Evolutionary conservation across 495 filamentous ascomycete genomes (phyloP).

Genomic region (Wilcoxina mikolae): DNA sequence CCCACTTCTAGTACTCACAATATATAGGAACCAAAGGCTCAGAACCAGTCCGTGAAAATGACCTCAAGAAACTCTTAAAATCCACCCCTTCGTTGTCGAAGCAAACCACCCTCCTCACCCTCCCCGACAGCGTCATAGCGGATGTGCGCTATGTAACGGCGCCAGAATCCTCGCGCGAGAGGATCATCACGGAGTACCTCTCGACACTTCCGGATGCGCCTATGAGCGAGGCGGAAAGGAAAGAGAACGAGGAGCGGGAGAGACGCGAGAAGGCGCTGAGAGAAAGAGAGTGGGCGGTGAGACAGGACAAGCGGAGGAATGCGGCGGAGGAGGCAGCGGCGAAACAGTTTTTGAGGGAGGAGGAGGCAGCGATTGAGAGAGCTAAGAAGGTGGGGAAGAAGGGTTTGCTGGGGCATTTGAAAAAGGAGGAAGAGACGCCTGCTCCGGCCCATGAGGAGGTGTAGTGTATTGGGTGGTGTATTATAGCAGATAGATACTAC

Average conservation of each 20-base stretch:
- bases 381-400: constrained; percentile 28
- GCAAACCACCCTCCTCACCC: constrained; percentile 44
- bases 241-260: constrained; percentile 37
- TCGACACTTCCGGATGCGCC: constrained; percentile 55
- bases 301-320: constrained; percentile 19
- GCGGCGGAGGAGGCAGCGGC: constrained; percentile 23
- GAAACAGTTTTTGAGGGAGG: constrained; percentile 19
- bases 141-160: constrained; percentile 77
- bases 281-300: constrained; percentile 18
- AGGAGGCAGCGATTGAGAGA: constrained; percentile 25
- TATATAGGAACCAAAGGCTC: constrained; percentile 49
- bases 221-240: constrained; percentile 41
- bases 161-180: constrained; percentile 50
- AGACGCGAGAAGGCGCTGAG: constrained; percentile 24
- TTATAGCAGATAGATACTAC: background rate
- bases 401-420: constrained; percentile 23
- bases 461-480: background rate
- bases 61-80: constrained; percentile 64
- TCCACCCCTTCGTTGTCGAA: constrained; percentile 52
- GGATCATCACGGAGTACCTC: constrained; percentile 62
- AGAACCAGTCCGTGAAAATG: constrained; percentile 58
- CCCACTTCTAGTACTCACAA: constrained; percentile 7
- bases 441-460: background rate
- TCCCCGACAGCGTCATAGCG: constrained; percentile 53
- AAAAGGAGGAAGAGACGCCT: constrained; percentile 9